Base-by-base conservation (phyloP, 306 rosid genomes). In the Canavalia ensiformis region DNA sequence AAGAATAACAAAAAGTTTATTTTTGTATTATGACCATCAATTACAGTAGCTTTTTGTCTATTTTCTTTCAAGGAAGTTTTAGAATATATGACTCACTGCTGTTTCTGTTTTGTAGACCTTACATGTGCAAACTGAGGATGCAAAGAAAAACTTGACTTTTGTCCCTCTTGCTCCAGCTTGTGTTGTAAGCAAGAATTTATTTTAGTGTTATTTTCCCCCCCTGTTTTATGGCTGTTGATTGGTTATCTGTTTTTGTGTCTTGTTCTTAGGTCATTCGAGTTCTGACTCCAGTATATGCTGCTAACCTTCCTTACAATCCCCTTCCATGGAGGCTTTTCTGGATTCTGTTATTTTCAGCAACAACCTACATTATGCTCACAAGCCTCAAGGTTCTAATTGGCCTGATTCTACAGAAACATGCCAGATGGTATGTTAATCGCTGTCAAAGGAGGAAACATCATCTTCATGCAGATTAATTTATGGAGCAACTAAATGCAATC, bases 91-190 rank as follows among this genome's bases (percentile, higher is more conserved):
- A 8, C 81, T 84, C 37, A 60, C 62, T 12, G 28, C 57, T 58
- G 54, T 72, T 77, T 81, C 78, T 52, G 42, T 74, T 75, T 70
- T 76, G 41, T 84, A 95, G 99, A 89, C 95, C 72, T 89, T 92
- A 74, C 85, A 95, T 74, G 80, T 86, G 80, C 88, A 87, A 84
- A 50, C 85, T 7, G 97, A 90, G 72, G 84, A 66, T 84, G 78
- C 76, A 46, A 91, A 91, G 92, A 92, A 89, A 75, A 88, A 87
- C 54, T 87, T 95, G 72, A 92, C 92, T 4, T 95, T 95, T 82
- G 86, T 92, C 80, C 98, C 98, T 25, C 83, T 95, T 80, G 97
- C 98, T 74, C 98, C 97, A 52, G 97, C 98, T 1, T 92, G 98
- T 74, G 98, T 95, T 94, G 98, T 95, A 86, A 89, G 91, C 74